Evolutionary conservation across 1,139 yeast species (phyloP), one percentile per base, ranked within the genome.

Genomic region (Kodamaea suecica): DNA sequence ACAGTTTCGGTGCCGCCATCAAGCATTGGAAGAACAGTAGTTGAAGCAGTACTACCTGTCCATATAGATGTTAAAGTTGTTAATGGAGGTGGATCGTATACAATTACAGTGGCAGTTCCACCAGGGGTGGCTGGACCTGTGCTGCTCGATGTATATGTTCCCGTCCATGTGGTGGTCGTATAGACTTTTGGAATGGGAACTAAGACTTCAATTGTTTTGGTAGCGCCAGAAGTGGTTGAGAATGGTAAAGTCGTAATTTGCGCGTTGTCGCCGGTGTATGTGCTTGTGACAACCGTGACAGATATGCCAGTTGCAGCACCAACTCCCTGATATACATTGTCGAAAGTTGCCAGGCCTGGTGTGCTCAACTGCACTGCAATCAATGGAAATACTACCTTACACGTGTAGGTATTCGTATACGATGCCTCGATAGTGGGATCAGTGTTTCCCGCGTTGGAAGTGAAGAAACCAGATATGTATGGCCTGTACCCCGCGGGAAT

Each of bases 401-500:
- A 55, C 3, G 9, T 19, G 34, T 47, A 49, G 2, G 30, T 35
- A 37, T 53, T 49, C 4, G 45, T 47, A 30, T 40, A 47, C 5
- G n/a, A n/a, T n/a, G n/a, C n/a, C n/a, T 10, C 20, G 6, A 15
- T 14, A 9, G 13, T 5, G 4, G 16, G 2, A 2, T 25, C 27
- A 6, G 28, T 25, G 7, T 32, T 26, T 17, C n/a, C n/a, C n/a
- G n/a, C n/a, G n/a, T 35, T 29, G 5, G 33, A 7, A 10, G 21
- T 19, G 21, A 19, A 9, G 21, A 52, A 41, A 4, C 45, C 45
- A 38, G 49, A 57, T 20, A 61, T 39, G 41, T 50, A 62, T 6
- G 63, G 62, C 19, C 64, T 47, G 39, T 46, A 58, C 3, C 66
- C 67, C 1, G 61, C 57, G 2, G 68, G 66, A 27, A 62, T 37